Evolutionary conservation across 805 yeast species (phyloP), one percentile per base, ranked within the genome.

Genomic region (Torulaspora indica): DNA sequence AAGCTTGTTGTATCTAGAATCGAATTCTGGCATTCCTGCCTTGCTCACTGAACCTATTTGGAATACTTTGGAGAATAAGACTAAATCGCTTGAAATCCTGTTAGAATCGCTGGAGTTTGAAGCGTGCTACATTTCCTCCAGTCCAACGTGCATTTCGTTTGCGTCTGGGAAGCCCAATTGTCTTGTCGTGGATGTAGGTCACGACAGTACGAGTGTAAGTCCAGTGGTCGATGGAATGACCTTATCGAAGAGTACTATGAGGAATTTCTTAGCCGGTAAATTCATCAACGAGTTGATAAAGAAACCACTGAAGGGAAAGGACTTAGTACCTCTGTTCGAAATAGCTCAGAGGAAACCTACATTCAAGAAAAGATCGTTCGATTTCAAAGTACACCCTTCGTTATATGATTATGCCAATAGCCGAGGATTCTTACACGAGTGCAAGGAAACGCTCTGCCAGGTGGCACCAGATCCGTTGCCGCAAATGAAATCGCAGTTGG

Each of bases 101-200:
- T 73, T 85, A 47, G 96, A 88, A 58, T 67, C 72, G 10, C 74
- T 82, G 59, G 72, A 78, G 29, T 83, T 82, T 53, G 90, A 93
- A 30, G 97, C 95, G 0, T 78, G 86, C 46, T 90, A 82, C 60
- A 62, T 86, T 18, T 89, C 86, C 10, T 82, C 88, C 46, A 74
- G 82, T 7, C 91, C 96, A n/a, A 82, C 95, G 0, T 84, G 95
- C 67, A 81, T 85, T 1, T 80, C 95, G 1, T 90, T 90, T 66
- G 89, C 91, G 8, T 83, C 85, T 51, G 96, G 95, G 3, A 75
- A 95, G 60, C 89, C 95, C 35, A 83, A 82, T 48, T 88, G 95
- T 61, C 69, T 88, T 25, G 88, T 88, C 31, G 91, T 88, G 31
- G 95, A 88, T 62, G 67, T 86, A 31, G 96, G 96, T 5, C 93